phyloP scores from a whole-genome alignment of 768 basidiomycete species.

The Dendrothele bispora region DNA sequence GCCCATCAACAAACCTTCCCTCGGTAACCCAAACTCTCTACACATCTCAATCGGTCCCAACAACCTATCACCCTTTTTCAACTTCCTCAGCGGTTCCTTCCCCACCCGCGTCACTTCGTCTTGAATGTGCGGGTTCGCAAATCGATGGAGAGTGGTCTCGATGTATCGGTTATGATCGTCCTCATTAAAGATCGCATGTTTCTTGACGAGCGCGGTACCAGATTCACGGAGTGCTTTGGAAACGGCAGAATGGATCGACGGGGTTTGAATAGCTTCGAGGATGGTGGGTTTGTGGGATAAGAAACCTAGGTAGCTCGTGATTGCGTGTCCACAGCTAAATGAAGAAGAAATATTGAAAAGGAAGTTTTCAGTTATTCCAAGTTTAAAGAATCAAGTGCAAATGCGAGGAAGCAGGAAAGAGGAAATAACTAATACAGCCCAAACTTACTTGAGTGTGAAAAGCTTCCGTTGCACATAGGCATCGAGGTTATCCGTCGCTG shows the following conservation, averaged over 20 bases:
- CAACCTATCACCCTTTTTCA: conserved; percentile 32
- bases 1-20: conserved; percentile 29
- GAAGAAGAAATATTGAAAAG: background rate
- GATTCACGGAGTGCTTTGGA: conserved; percentile 33
- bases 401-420: background rate
- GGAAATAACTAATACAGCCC: no score
- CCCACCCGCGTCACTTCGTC: conserved; percentile 37
- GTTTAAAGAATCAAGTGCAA: no score
- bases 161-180: conserved; percentile 26
- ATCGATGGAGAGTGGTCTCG: conserved; percentile 30
- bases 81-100: conserved; percentile 39
- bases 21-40: conserved; percentile 25
- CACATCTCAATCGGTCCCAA: conserved; percentile 37
- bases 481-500: conserved; percentile 27
- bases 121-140: conserved; percentile 32
- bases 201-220: conserved; percentile 34
- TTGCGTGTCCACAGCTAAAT: conserved; percentile 33
- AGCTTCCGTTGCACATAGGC: conserved; percentile 42
- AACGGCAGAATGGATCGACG: conserved; percentile 25
- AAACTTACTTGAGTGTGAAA: conserved; percentile 37
- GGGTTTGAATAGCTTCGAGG: conserved; percentile 29
- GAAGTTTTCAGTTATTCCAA: background rate
- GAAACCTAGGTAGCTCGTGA: conserved; percentile 37
- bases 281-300: conserved; percentile 28
- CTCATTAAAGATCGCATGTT: conserved; percentile 17